phyloP scores from a whole-genome alignment of 2,329 filamentous ascomycete species.

The Lachnellula cervina region DNA sequence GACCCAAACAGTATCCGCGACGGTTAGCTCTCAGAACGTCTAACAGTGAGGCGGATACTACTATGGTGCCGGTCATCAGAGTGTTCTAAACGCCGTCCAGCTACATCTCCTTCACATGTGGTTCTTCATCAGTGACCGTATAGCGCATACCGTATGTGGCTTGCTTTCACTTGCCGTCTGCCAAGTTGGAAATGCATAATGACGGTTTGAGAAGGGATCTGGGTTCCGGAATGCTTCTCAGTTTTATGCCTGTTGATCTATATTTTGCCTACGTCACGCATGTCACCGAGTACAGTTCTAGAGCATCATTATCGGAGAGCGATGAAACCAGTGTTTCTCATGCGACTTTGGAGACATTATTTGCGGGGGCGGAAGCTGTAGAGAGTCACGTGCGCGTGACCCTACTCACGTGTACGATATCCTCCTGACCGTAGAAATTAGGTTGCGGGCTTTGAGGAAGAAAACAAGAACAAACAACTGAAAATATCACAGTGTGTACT shows the following conservation, averaged over 20 bases:
- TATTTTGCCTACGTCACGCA: background rate
- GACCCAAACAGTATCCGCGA: background rate
- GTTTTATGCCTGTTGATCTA: background rate
- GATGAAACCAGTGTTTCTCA: background rate
- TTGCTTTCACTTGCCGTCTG: background rate
- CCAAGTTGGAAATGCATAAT: background rate
- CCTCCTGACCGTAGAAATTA: too few relatives aligned
- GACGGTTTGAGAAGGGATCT: background rate
- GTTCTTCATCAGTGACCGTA: background rate
- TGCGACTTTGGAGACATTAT: background rate
- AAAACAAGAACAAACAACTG: too few relatives aligned
- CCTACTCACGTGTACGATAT: background rate
- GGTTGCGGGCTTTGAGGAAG: too few relatives aligned
- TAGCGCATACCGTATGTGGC: background rate
- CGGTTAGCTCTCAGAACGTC: too few relatives aligned
- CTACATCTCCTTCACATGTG: background rate
- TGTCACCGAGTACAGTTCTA: too few relatives aligned
- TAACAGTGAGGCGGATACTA: too few relatives aligned
- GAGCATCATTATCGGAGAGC: background rate
- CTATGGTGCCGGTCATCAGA: too few relatives aligned
- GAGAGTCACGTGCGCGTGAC: background rate
- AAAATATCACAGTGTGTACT: too few relatives aligned
- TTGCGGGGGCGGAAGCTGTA: too few relatives aligned
- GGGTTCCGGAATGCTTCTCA: background rate
- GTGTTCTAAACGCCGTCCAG: too few relatives aligned